A percentile compares a stretch with the other conserved stretches of the same genome.
Conservation (phyloP, 768 basidiomycete genomes). For the Calocybe indica region DNA sequence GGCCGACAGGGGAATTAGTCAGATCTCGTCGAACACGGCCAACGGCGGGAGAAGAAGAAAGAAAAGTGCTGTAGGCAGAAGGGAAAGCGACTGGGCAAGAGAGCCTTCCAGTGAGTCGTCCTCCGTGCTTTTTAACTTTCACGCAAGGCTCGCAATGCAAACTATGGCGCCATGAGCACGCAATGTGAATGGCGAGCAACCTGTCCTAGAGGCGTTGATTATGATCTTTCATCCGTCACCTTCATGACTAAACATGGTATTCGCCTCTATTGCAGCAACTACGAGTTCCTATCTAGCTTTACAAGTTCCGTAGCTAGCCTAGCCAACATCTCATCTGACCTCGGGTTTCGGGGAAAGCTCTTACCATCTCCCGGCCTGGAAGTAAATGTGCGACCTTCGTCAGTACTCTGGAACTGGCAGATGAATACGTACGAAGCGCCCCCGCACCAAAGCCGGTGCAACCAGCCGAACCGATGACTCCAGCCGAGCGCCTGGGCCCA, state of each 20-base stretch:
- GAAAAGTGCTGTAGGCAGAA: too few relatives aligned
- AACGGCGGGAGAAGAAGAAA: too few relatives aligned
- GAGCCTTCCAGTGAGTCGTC: too few relatives aligned
- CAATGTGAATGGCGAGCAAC: not conserved
- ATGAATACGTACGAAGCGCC: constrained; percentile 51
- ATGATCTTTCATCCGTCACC: constrained; percentile 12
- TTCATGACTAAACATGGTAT: too few relatives aligned
- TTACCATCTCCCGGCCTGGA: constrained; percentile 61
- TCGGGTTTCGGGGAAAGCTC: constrained; percentile 62
- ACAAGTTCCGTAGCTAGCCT: constrained; percentile 59
- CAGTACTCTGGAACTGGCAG: not conserved
- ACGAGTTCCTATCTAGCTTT: constrained; percentile 43
- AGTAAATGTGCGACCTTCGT: not conserved
- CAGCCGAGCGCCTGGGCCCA: constrained; percentile 66
- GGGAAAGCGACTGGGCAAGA: too few relatives aligned
- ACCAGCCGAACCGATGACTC: constrained; percentile 44
- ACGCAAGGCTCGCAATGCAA: constrained; percentile 2
- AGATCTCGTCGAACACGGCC: too few relatives aligned
- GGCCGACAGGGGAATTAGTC: too few relatives aligned
- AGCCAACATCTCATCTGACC: constrained; percentile 60
- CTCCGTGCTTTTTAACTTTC: too few relatives aligned
- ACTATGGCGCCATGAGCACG: constrained; percentile 14
- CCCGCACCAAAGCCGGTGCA: constrained; percentile 49
- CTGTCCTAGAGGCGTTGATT: constrained; percentile 6
- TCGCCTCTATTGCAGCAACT: not conserved